These are phyloP conservation scores for Vigna angularis DNA, from an alignment of 306 rosid species.

Conservation along the genomic window DNA sequence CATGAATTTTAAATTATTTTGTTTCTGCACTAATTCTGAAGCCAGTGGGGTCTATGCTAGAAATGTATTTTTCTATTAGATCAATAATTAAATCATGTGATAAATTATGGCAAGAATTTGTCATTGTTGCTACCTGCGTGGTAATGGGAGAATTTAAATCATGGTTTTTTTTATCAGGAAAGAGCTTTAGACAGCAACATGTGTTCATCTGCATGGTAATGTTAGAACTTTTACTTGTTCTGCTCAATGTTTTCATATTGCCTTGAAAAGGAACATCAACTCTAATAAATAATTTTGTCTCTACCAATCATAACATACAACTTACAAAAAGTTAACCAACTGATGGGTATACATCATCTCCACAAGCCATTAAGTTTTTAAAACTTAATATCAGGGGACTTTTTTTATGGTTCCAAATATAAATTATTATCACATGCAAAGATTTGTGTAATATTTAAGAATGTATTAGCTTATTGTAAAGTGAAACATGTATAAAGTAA, in stretches of 20 bases:
- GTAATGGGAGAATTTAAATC: not conserved
- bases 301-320: not conserved
- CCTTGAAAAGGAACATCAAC: not conserved
- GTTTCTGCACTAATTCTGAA: conserved; percentile 1
- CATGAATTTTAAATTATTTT: conserved; percentile 16
- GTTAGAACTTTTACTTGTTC: not conserved
- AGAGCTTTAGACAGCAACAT: not conserved
- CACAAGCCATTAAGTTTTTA: not conserved
- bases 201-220: not conserved
- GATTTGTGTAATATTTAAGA: not conserved
- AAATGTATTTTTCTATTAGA: not conserved
- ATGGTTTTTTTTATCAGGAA: not conserved
- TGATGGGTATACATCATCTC: not conserved
- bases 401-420: not conserved
- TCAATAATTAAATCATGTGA: no score
- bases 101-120: not conserved
- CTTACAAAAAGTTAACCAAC: not conserved
- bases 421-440: not conserved
- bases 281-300: not conserved
- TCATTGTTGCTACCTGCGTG: not conserved
- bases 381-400: not conserved
- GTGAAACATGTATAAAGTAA: not conserved
- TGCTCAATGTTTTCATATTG: not conserved
- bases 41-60: not conserved
- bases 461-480: not conserved